Evolutionary conservation across 257 asterid genomes (phyloP), one percentile per base, ranked within the genome.

Genomic region (Fraxinus cuspidata): DNA sequence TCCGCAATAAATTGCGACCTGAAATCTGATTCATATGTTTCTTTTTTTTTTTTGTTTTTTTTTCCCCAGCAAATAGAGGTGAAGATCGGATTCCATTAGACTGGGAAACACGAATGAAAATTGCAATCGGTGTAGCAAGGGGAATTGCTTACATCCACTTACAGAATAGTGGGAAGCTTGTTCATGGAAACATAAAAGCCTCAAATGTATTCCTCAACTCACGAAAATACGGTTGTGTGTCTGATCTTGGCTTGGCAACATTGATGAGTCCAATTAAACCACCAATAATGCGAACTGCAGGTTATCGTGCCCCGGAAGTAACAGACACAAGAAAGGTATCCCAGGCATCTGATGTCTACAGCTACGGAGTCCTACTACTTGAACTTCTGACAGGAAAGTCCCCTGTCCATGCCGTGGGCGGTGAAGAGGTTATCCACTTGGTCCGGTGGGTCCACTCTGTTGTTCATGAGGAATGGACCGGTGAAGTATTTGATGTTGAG

Each of bases 391-490:
- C 79, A 0, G 79, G 79, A n/a, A 76, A 66, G 31, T 76, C 74
- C 67, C 79, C 79, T 10, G 42, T 27, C 32, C 74, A 77, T 2
- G 32, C 71, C 9, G n/a, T 38, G 3, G 60, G 71, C 0, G 63
- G 76, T 31, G 76, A 77, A 7, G 81, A 77, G 70, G 28, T 71
- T 12, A 60, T 77, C 29, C 81, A 77, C 71, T 53, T 77, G 68
- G 81, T 77, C 4, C 53, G 76, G 53, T 77, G 81, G 75, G 81
- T 70, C 28, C 75, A 69, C 5, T 77, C 76, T 15, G 81, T 77
- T 13, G 81, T 77, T 70, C 81, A 76, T 11, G 81, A 77, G 42
- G 81, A 77, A 34, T 77, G 81, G 79, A 77, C 81, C 1, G 76
- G 74, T 0, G 81, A 77, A 56, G 81, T 77, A 19, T 77, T 77